phyloP scores from a whole-genome alignment of 2,329 filamentous ascomycete genomes.

The Fusarium sp. region DNA sequence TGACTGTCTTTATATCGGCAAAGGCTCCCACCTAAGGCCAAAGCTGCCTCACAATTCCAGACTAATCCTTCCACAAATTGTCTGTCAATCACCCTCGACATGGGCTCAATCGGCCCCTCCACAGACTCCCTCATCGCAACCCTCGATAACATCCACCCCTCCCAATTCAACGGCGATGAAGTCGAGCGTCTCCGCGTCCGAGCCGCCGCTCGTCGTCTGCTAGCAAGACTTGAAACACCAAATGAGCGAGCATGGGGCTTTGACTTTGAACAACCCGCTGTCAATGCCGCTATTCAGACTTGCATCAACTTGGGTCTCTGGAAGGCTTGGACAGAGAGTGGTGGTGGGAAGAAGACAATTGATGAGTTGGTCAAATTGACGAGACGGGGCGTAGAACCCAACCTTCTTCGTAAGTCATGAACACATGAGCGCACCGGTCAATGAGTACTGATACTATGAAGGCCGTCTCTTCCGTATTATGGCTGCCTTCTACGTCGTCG shows the following conservation, averaged over 20 bases:
- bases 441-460: background rate
- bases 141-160: conserved; percentile 12
- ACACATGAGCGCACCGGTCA: too few relatives aligned
- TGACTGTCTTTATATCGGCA: too few relatives aligned
- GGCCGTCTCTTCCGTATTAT: conserved; percentile 31
- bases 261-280: conserved; percentile 35
- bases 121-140: conserved; percentile 11
- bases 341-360: conserved; percentile 26
- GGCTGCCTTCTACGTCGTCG: conserved; percentile 33
- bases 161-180: conserved; percentile 16
- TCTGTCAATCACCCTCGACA: background rate
- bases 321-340: conserved; percentile 19
- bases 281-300: conserved; percentile 30
- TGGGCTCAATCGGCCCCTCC: background rate
- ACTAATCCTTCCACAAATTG: too few relatives aligned
- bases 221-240: conserved; percentile 25
- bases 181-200: conserved; percentile 37
- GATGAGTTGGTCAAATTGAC: conserved; percentile 23
- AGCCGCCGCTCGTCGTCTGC: conserved; percentile 12
- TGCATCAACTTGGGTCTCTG: conserved; percentile 28
- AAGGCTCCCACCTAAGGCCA: too few relatives aligned
- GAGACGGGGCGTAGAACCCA: conserved; percentile 8
- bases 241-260: conserved; percentile 37
- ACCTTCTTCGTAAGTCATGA: conserved; percentile 19
- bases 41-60: too few relatives aligned